Evolutionary conservation across 345 rosid genomes (phyloP).

Genomic region (Populus tremula): DNA sequence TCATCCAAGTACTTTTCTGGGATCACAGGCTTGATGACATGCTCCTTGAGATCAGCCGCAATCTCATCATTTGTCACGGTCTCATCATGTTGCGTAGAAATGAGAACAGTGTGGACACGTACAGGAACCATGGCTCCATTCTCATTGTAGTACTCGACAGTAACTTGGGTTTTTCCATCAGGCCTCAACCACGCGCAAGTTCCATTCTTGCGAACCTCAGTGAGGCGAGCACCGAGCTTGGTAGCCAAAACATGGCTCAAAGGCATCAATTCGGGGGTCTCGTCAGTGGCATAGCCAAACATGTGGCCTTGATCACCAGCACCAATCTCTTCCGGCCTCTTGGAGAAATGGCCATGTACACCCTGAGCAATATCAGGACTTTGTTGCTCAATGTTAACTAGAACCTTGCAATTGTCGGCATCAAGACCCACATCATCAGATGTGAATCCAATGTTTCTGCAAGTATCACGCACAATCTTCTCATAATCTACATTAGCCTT

Average conservation of each 20-base stretch:
- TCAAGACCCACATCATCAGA: conserved; percentile 20
- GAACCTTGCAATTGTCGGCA: conserved; percentile 17
- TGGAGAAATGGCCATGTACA: conserved; percentile 18
- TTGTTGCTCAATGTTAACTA: conserved; percentile 17
- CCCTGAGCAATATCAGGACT: conserved; percentile 23
- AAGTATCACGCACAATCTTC: conserved; percentile 22
- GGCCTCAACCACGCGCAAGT: conserved; percentile 69
- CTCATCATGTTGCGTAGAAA: conserved; percentile 57
- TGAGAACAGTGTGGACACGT: conserved; percentile 74
- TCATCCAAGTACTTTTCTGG: conserved; percentile 75
- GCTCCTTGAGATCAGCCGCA: conserved; percentile 75
- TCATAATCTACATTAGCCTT: conserved; percentile 14
- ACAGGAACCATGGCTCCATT: conserved; percentile 76
- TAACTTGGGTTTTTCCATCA: conserved; percentile 61
- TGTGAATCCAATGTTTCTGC: conserved; percentile 13
- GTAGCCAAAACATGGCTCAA: conserved; percentile 70
- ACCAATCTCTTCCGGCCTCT: conserved; percentile 18
- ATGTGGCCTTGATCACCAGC: conserved; percentile 18
- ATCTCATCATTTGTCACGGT: conserved; percentile 67
- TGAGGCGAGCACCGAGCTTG: conserved; percentile 71
- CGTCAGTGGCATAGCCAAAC: conserved; percentile 22
- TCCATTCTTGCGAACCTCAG: conserved; percentile 71
- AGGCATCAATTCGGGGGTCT: conserved; percentile 54
- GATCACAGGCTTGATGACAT: conserved; percentile 68
- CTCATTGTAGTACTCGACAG: conserved; percentile 53